These are phyloP conservation scores for Penicillium nordicum DNA, from an alignment of 2,329 filamentous ascomycete species.

Conservation along the genomic window DNA sequence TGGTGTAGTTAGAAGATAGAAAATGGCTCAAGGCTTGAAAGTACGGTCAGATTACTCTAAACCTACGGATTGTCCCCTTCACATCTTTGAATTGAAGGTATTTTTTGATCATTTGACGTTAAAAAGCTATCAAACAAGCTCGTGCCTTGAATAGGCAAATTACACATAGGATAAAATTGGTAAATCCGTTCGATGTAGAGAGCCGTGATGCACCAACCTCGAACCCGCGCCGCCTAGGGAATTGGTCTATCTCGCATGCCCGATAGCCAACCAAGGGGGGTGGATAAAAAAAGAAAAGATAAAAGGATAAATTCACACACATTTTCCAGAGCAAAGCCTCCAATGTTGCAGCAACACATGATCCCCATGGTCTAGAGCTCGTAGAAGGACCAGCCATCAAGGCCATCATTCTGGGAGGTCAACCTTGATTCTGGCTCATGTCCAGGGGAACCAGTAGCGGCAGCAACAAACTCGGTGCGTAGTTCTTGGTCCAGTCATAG, in stretches of 20 bases:
- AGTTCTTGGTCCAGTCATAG: constrained; percentile 74
- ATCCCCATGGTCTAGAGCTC: constrained; percentile 46
- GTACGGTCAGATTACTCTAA: too few relatives aligned
- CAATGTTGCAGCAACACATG: neutral
- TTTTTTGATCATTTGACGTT: constrained; percentile 5
- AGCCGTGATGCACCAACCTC: constrained; percentile 3
- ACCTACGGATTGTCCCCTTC: neutral
- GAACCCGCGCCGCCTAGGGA: constrained; percentile 1
- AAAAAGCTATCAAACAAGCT: constrained; percentile 5
- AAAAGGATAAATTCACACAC: constrained; percentile 15
- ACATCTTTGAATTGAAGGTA: neutral
- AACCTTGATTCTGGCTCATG: constrained; percentile 20
- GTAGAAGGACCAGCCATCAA: constrained; percentile 66
- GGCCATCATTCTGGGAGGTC: constrained; percentile 29
- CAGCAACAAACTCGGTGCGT: constrained; percentile 54
- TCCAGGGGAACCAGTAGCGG: constrained; percentile 25
- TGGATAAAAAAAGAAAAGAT: constrained; percentile 11
- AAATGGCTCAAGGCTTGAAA: neutral
- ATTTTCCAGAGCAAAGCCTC: neutral
- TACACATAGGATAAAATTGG: neutral
- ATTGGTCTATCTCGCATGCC: constrained; percentile 4
- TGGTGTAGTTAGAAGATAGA: neutral
- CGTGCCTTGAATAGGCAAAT: neutral
- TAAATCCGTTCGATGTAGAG: constrained; percentile 1
- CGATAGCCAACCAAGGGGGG: neutral